Evolutionary conservation across 2,329 filamentous ascomycete species (phyloP).

Genomic region (Exophiala bonariae): DNA sequence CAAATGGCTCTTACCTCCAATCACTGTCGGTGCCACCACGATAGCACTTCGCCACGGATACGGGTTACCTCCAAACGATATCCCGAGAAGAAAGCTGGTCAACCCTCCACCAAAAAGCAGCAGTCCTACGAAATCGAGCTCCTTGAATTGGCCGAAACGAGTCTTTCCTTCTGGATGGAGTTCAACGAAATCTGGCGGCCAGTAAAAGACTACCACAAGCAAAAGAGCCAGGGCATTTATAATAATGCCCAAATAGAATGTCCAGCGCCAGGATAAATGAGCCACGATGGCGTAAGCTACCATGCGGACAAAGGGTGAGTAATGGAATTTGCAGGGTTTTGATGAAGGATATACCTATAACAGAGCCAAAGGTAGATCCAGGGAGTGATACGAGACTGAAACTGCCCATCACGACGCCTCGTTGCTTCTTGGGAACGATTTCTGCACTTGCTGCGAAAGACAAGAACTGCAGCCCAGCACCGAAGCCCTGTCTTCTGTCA

Average conservation of each 20-base stretch:
- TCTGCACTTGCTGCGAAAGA: neutral
- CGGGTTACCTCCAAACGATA: slow-evolving; percentile 19
- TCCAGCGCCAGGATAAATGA: slow-evolving; percentile 11
- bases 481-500: neutral
- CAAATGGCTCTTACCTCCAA: slow-evolving; percentile 2
- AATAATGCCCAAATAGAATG: slow-evolving; percentile 14
- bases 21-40: slow-evolving; percentile 9
- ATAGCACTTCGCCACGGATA: slow-evolving; percentile 17
- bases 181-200: slow-evolving; percentile 11
- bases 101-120: slow-evolving; percentile 19
- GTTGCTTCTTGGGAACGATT: slow-evolving; percentile 5
- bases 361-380: slow-evolving; percentile 5
- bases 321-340: neutral
- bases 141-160: slow-evolving; percentile 16
- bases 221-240: slow-evolving; percentile 9
- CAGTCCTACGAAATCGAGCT: slow-evolving; percentile 21
- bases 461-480: neutral
- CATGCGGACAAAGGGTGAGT: neutral
- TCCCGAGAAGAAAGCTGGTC: slow-evolving; percentile 17
- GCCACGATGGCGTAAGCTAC: slow-evolving; percentile 11
- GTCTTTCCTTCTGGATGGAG: slow-evolving; percentile 16
- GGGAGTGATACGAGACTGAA: slow-evolving; percentile 2
- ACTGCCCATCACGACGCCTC: neutral
- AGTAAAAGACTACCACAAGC: slow-evolving; percentile 12
- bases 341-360: neutral